Evolutionary conservation across 768 basidiomycete genomes (phyloP).

Genomic region (Russula emetica): DNA sequence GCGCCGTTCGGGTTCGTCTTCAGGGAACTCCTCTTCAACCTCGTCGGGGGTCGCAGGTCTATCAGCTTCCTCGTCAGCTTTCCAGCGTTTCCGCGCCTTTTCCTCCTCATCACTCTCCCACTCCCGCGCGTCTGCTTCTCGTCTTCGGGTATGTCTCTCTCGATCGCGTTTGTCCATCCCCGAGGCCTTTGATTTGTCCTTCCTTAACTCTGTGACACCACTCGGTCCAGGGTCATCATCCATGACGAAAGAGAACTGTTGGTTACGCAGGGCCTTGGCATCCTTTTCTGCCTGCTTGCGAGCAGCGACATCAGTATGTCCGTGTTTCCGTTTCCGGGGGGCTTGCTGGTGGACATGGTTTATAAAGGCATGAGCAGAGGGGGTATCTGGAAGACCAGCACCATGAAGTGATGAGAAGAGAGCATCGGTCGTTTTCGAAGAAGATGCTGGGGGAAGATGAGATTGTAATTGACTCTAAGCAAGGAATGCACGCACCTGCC

Average conservation of each 20-base stretch:
- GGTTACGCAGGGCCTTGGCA: constrained; percentile 59
- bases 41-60: constrained; percentile 36
- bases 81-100: constrained; percentile 59
- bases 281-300: constrained; percentile 74
- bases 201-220: constrained; percentile 38
- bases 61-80: constrained; percentile 43
- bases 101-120: constrained; percentile 95
- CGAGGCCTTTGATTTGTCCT: constrained; percentile 34
- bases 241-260: constrained; percentile 77
- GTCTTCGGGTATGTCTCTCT: constrained; percentile 68
- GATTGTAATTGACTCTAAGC: constrained; percentile 10
- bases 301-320: constrained; percentile 44
- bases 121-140: constrained; percentile 74
- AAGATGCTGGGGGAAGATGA: constrained; percentile 52
- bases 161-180: constrained; percentile 49
- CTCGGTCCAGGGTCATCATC: constrained; percentile 62
- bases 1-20: constrained; percentile 66
- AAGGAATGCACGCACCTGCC: constrained; percentile 50
- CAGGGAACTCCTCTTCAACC: constrained; percentile 45
- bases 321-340: constrained; percentile 75
- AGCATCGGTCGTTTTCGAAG: constrained; percentile 73
- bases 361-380: constrained; percentile 78
- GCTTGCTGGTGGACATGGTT: constrained; percentile 69
- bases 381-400: constrained; percentile 75
- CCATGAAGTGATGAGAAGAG: constrained; percentile 71